Base-by-base conservation (phyloP, 1,284 basidiomycete genomes). In the Tylopilus sp. region DNA sequence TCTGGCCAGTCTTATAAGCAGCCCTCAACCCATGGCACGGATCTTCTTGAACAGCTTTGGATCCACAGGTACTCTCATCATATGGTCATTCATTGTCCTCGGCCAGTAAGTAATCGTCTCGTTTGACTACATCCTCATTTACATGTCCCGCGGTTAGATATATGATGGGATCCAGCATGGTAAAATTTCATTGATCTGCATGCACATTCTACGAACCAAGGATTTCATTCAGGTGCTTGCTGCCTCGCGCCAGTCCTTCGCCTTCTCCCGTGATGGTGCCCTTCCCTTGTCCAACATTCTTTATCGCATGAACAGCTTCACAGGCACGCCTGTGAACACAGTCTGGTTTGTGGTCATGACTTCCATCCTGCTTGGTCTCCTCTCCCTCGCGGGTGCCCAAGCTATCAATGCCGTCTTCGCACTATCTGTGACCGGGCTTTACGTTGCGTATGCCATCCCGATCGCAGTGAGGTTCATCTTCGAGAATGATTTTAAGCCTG, bases 141-240 rank as follows among this genome's bases (percentile, higher is more conserved):
- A 4, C 28, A 58, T 20, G 57, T 41, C 10, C 13, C 19, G 26
- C 26, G 5, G 9, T 26, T 20, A 84, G 83, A 60, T 87, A 82
- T 62, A 84, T 86, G 79, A 89, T 88, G 85, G 88, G 86, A 20
- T 82, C 83, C 0, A 84, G 83, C 61, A 86, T 87, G 81, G 83
- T 84, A 44, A 50, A 61, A 15, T 8, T 54, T 32, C 43, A 29
- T 7, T 20, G 17, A 31, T 13, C 25, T 25, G 3, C 2, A 1
- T 28, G 7, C 31, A 2, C 41, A 26, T 39, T 32, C 20, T 31
- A 10, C 2, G 6, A 26, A 41, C 29, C 54, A 46, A 43, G 20
- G 14, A 9, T 46, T 40, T 46, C 5, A 33, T 24, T n/a, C 53
- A 81, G 79, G 68, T 82, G 31, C 73, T 84, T 14, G 81, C 85